Percentiles rank a stretch among this genome's conserved stretches.
Conservation (phyloP, 345 rosid genomes). For the Citrus australasica region DNA sequence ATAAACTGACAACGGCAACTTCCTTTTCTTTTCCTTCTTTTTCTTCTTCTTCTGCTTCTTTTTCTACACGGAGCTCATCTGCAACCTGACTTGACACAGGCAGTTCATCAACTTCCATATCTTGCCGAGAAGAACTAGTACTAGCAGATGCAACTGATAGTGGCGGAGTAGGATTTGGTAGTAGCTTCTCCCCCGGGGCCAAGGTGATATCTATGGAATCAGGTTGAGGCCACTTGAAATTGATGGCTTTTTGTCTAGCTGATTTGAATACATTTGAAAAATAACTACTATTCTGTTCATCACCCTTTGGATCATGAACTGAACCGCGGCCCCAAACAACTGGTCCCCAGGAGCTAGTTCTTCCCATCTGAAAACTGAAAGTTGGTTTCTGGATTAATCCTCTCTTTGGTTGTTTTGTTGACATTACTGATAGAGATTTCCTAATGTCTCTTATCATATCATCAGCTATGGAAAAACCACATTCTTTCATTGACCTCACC, state of each 20-base stretch:
- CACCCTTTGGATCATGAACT: slow-evolving; percentile 32
- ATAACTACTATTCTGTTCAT: slow-evolving; percentile 36
- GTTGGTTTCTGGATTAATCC: slow-evolving; percentile 44
- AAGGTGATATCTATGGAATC: slow-evolving; percentile 44
- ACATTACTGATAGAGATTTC: slow-evolving; percentile 55
- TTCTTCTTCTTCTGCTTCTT: slow-evolving; percentile 17
- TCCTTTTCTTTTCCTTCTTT: slow-evolving; percentile 15
- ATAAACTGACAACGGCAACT: not conserved
- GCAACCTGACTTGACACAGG: slow-evolving; percentile 42
- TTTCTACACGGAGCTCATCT: slow-evolving; percentile 30
- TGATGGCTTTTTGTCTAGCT: slow-evolving; percentile 72
- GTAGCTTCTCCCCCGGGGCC: slow-evolving; percentile 24
- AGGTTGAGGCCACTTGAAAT: slow-evolving; percentile 66
- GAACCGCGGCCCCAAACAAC: slow-evolving; percentile 40
- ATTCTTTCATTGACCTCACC: slow-evolving; percentile 80
- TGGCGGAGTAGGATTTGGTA: slow-evolving; percentile 21
- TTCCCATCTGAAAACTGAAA: slow-evolving; percentile 38
- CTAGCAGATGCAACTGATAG: slow-evolving; percentile 35
- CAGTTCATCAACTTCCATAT: slow-evolving; percentile 51
- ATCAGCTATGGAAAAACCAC: slow-evolving; percentile 64
- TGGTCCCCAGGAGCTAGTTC: slow-evolving; percentile 48
- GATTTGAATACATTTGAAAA: slow-evolving; percentile 61
- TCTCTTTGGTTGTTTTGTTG: slow-evolving; percentile 64
- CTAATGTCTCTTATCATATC: slow-evolving; percentile 84
- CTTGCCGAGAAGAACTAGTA: slow-evolving; percentile 35